phyloP scores from a whole-genome alignment of 1,284 basidiomycete genomes.

The Vanrija sp. region DNA sequence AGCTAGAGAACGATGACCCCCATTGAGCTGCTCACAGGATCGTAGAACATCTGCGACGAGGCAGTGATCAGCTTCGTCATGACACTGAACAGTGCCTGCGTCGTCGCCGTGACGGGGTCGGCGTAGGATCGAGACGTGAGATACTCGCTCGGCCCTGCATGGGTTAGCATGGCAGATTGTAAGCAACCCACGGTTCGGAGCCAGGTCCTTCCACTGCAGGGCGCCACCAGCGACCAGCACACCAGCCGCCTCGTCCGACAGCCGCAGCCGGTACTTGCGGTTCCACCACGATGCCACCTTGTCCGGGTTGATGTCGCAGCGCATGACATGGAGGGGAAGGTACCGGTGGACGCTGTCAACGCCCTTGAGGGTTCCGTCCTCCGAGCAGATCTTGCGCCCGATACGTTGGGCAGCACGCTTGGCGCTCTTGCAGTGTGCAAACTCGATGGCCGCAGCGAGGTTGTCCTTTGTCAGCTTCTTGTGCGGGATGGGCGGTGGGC shows the following conservation, averaged over 20 bases:
- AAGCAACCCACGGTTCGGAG: slow-evolving; percentile 52
- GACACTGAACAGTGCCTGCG: slow-evolving; percentile 55
- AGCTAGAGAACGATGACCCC: neutral
- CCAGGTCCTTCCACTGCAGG: slow-evolving; percentile 52
- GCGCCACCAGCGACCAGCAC: slow-evolving; percentile 53
- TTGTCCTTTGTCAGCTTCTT: slow-evolving; percentile 56
- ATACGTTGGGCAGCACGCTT: slow-evolving; percentile 54
- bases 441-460: slow-evolving; percentile 56
- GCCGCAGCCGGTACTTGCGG: slow-evolving; percentile 53
- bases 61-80: slow-evolving; percentile 52
- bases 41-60: slow-evolving; percentile 53
- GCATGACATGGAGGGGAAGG: slow-evolving; percentile 60
- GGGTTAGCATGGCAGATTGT: neutral
- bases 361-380: slow-evolving; percentile 56
- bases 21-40: slow-evolving; percentile 36
- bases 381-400: slow-evolving; percentile 56
- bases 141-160: slow-evolving; percentile 57
- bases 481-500: slow-evolving; percentile 59
- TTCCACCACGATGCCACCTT: slow-evolving; percentile 61
- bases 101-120: slow-evolving; percentile 34
- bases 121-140: slow-evolving; percentile 34
- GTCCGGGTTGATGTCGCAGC: slow-evolving; percentile 53
- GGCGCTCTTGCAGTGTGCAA: slow-evolving; percentile 52
- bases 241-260: slow-evolving; percentile 58
- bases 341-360: slow-evolving; percentile 61